Percentiles rank a stretch among this genome's conserved stretches.
Conservation (phyloP, 306 rosid species). For the Acmispon strigosus region DNA sequence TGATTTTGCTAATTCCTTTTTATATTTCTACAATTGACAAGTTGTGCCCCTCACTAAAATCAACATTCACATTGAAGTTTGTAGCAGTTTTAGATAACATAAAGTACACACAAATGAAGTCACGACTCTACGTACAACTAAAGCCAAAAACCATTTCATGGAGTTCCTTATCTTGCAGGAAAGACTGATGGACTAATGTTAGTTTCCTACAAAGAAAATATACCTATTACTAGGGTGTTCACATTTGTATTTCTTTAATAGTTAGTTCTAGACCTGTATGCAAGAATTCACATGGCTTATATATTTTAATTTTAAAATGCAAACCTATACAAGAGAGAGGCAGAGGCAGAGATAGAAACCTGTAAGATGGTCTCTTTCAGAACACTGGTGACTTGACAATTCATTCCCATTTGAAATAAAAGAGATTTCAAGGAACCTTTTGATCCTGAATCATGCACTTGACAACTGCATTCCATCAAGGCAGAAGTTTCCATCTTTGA, state of each 20-base stretch:
- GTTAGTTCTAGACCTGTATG: background rate
- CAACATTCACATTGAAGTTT: background rate
- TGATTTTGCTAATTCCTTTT: background rate
- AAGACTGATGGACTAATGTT: background rate
- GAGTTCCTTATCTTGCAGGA: background rate
- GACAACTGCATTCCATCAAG: background rate
- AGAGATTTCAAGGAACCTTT: background rate
- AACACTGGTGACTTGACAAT: background rate
- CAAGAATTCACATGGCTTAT: background rate
- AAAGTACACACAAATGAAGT: background rate
- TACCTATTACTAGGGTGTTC: background rate
- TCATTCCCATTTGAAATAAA: slow-evolving; percentile 17
- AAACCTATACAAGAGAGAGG: background rate
- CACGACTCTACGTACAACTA: background rate
- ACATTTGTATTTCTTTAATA: no score
- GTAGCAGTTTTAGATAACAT: background rate
- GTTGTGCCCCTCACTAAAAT: background rate
- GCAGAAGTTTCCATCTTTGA: background rate
- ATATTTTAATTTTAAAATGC: background rate
- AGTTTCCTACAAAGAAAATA: background rate
- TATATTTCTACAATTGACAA: background rate
- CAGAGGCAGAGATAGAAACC: background rate
- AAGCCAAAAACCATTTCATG: background rate
- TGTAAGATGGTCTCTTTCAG: slow-evolving; percentile 2
- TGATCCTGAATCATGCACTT: background rate